Conservation (phyloP, 2,329 filamentous ascomycete species). For the Penicillium sp. region DNA sequence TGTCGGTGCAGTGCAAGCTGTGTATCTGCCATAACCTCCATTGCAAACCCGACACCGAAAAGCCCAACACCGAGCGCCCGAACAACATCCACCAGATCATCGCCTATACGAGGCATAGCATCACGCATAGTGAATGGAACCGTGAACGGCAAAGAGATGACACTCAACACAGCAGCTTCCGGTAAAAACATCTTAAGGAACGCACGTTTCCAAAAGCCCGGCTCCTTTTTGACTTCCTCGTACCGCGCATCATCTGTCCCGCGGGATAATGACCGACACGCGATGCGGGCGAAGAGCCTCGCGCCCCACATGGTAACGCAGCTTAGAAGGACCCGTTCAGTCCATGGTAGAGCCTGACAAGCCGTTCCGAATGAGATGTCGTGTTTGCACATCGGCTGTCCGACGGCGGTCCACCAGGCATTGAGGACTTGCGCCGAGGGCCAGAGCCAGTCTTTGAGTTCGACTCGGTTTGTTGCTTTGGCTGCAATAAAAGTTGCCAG, state of each 20-base stretch:
- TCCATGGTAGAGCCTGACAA: conserved; percentile 44
- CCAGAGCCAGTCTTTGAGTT: conserved; percentile 56
- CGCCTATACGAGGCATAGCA: conserved; percentile 27
- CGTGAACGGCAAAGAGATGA: conserved; percentile 52
- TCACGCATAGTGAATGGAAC: conserved; percentile 41
- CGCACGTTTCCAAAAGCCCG: conserved; percentile 51
- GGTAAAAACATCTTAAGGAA: conserved; percentile 49
- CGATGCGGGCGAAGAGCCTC: conserved; percentile 49
- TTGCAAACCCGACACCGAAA: conserved; percentile 48
- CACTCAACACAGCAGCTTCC: conserved; percentile 49
- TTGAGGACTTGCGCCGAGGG: conserved; percentile 48
- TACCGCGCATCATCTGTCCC: conserved; percentile 52
- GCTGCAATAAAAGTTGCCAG: conserved; percentile 46
- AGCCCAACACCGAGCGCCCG: conserved; percentile 46
- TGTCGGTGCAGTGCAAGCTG: conserved; percentile 48
- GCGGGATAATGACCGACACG: conserved; percentile 41
- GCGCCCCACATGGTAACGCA: conserved; percentile 52
- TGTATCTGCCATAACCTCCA: conserved; percentile 51
- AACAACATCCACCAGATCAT: conserved; percentile 16
- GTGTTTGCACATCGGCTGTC: conserved; percentile 42
- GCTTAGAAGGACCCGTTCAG: conserved; percentile 48
- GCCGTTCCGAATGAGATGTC: conserved; percentile 42
- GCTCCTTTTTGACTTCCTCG: conserved; percentile 43
- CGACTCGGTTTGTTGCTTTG: conserved; percentile 47
- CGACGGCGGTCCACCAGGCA: conserved; percentile 54